Evolutionary conservation across 2,329 filamentous ascomycete species (phyloP), one percentile per base, ranked within the genome.

Genomic region (Stagonosporopsis chrysanthemi): DNA sequence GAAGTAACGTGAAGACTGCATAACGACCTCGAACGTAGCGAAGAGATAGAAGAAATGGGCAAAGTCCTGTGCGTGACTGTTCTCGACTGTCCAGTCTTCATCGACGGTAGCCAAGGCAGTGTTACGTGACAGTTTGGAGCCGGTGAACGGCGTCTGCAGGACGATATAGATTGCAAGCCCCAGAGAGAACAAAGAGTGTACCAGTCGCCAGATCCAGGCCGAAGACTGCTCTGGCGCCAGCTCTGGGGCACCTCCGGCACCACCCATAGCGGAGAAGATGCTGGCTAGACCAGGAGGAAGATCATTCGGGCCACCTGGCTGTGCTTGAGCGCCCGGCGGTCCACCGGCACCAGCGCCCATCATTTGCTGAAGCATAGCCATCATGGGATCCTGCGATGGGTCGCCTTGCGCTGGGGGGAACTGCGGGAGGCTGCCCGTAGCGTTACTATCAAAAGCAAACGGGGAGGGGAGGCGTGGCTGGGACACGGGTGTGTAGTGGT

Each of bases 1-100:
- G 65, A 92, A 86, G 72, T 89, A 90, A 23, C 90, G 82, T 28
- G 85, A 87, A 1, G 86, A 89, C 62, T 94, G 85, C 61, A 94
- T 79, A 50, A 91, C 73, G 11, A 91, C 82, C 78, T 95, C 90
- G 29, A 86, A 88, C 0, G 90, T 91, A 6, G 90, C 88, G 72
- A 94, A 95, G n/a, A 90, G 83, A 80, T 88, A 91, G 76, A 94
- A 92, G 76, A 92, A 88, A 60, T 83, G 81, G 42, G 79, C 79
- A 38, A 80, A 79, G 33, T 74, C 68, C 44, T 77, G 75, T 15
- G 76, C 72, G 28, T 80, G 75, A 1, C 68, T 70, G 7, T 76
- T 66, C 9, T 70, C 70, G 2, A 60, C 42, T 2, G 63, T 62
- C 67, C 73, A 76, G 57, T 72, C 71, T 22, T 73, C 65, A 15